These are phyloP conservation scores for Hypericum androsaemum DNA, from an alignment of 345 rosid genomes.

Conservation along the genomic window DNA sequence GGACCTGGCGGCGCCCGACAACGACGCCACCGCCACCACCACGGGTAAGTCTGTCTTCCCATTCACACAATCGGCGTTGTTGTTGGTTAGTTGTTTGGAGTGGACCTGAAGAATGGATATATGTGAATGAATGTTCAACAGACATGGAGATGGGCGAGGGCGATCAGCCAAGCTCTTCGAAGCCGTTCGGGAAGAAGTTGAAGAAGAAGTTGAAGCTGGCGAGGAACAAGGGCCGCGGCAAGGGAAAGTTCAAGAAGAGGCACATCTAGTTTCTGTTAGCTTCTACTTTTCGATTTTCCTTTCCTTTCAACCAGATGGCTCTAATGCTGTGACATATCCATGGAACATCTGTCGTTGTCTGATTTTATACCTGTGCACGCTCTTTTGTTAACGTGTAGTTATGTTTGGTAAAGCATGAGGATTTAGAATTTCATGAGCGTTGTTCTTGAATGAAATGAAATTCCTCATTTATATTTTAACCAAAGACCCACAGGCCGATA, in stretches of 20 bases:
- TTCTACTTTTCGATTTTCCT: neutral
- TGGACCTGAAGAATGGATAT: too few species aligned
- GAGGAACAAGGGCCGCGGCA: conserved; percentile 37
- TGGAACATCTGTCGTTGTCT: too few species aligned
- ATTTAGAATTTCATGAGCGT: too few species aligned
- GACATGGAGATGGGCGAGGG: conserved; percentile 64
- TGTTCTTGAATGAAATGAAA: too few species aligned
- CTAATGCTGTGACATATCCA: too few species aligned
- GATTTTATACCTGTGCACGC: too few species aligned
- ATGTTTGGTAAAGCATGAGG: too few species aligned
- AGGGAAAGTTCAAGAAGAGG: conserved; percentile 39
- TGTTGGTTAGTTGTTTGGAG: neutral
- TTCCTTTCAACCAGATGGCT: neutral
- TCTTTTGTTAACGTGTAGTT: too few species aligned
- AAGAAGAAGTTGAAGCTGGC: conserved; percentile 60
- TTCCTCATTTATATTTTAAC: too few species aligned
- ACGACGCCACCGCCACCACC: neutral
- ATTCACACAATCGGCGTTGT: neutral
- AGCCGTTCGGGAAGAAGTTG: conserved; percentile 69
- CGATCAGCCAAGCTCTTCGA: conserved; percentile 32
- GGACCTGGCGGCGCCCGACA: conserved; percentile 29
- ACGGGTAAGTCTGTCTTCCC: conserved; percentile 27
- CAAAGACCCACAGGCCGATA: too few species aligned
- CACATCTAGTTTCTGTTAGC: neutral
- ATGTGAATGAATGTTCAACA: conserved; percentile 8